Base-by-base conservation (phyloP, 176 grass and related monocot species). In the Raddia guianensis region DNA sequence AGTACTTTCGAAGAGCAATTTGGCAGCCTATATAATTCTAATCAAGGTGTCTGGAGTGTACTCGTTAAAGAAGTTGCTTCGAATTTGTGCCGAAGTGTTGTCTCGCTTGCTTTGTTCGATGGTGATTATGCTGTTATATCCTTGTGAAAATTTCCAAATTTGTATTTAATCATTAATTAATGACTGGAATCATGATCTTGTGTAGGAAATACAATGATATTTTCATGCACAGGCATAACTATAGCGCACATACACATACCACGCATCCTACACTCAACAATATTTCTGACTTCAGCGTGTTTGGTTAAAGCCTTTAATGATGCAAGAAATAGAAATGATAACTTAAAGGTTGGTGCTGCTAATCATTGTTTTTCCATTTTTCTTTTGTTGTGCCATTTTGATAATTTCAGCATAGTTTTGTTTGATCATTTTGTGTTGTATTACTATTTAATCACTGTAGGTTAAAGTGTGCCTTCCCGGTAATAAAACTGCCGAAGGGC, bases 81-180 rank as follows among this genome's bases (percentile, higher is more conserved):
- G 55, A 4, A 77, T 47, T 10, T 72, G 72, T 65, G 67, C 9
- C 75, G 19, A 18, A 20, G 37, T 79, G 67, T 73, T 79, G 67
- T 85, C 35, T 79, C 83, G 1, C 56, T 85, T 79, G 67, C 76
- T 53, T 85, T 75, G 48, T 85, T 79, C 58, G 37, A 35, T 35
- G 75, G 75, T 85, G 37, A 53, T 48, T 85, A 63, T 54, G 33
- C 48, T 46, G 57, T 8, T 13, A 2, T 45, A 53, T 63, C 43
- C 7, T 61, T 27, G 27, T 27, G 27, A 27, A 27, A 27, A 27
- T 27, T 27, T 27, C 27, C 27, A 27, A 27, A 27, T 27, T 33
- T 76, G 8, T 49, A 48, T 63, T 62, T 2, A 48, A 7, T 63
- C 21, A 2, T 14, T 13, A 76, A 7, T 76, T 27, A 27, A 27